These are phyloP conservation scores for Penicillium argentinense DNA, from an alignment of 495 filamentous ascomycete species.

Conservation along the genomic window DNA sequence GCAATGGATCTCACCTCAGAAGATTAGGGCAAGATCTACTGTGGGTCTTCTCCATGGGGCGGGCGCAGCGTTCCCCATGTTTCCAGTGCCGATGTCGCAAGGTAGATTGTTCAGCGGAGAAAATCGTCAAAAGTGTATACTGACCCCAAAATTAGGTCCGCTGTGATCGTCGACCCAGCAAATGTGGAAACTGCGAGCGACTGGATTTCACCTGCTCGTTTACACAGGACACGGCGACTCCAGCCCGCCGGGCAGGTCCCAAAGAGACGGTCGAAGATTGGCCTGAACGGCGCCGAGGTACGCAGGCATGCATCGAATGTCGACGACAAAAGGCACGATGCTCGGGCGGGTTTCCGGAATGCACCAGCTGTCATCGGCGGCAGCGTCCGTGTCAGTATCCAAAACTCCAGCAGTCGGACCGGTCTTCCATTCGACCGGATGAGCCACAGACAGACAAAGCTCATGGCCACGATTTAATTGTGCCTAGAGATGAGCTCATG, in stretches of 20 bases:
- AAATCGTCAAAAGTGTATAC: not conserved
- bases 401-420: not conserved
- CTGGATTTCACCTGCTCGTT: conserved; percentile 16
- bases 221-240: not conserved
- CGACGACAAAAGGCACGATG: conserved; percentile 16
- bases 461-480: not conserved
- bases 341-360: conserved; percentile 12
- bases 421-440: not conserved
- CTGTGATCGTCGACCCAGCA: conserved; percentile 12
- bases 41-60: conserved; percentile 8
- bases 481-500: not conserved
- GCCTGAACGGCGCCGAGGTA: conserved; percentile 13
- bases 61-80: conserved; percentile 11
- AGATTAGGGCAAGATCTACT: too few relatives aligned
- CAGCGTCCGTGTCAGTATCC: conserved; percentile 8
- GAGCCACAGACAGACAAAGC: not conserved
- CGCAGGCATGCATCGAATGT: conserved; percentile 12
- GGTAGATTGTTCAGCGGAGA: conserved; percentile 1
- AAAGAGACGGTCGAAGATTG: not conserved
- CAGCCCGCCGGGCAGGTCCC: not conserved
- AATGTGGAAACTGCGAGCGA: conserved; percentile 17
- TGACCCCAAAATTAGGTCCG: conserved; percentile 9
- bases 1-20: too few relatives aligned
- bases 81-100: conserved; percentile 20
- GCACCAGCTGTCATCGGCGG: conserved; percentile 3